Conservation (phyloP, 495 filamentous ascomycete species). For the Penicillium samsonianum region DNA sequence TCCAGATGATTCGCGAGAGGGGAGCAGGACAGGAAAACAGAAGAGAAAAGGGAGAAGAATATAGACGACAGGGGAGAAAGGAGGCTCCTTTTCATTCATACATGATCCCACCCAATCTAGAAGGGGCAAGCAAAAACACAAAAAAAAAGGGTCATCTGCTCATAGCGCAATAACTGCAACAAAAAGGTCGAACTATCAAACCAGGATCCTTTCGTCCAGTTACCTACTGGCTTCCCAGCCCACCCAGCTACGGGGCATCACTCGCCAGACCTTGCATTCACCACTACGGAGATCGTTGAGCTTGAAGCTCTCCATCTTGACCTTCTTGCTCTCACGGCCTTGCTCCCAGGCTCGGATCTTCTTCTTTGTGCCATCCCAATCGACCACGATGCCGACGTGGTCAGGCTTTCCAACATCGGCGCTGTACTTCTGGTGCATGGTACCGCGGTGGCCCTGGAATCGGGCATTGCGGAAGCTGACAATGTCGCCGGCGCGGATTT, state of each 20-base stretch:
- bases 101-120: constrained; percentile 24
- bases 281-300: constrained; percentile 88
- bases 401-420: constrained; percentile 88
- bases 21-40: constrained; percentile 12
- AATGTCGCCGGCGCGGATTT: constrained; percentile 93
- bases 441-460: constrained; percentile 93
- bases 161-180: constrained; percentile 9
- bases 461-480: constrained; percentile 90
- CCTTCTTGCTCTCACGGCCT: constrained; percentile 90
- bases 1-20: constrained; percentile 7
- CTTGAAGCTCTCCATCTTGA: constrained; percentile 90
- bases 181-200: neutral
- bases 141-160: constrained; percentile 18
- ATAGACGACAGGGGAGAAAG: constrained; percentile 16
- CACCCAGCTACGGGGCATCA: constrained; percentile 89
- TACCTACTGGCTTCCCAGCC: constrained; percentile 66
- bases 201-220: constrained; percentile 21
- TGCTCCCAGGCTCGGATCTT: constrained; percentile 96
- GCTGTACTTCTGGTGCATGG: constrained; percentile 92
- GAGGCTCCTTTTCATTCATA: constrained; percentile 25
- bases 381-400: constrained; percentile 93
- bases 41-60: constrained; percentile 13
- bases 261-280: constrained; percentile 96
- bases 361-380: constrained; percentile 99
- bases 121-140: constrained; percentile 14